Base-by-base conservation (phyloP, 495 filamentous ascomycete species). In the Penicillium canescens region DNA sequence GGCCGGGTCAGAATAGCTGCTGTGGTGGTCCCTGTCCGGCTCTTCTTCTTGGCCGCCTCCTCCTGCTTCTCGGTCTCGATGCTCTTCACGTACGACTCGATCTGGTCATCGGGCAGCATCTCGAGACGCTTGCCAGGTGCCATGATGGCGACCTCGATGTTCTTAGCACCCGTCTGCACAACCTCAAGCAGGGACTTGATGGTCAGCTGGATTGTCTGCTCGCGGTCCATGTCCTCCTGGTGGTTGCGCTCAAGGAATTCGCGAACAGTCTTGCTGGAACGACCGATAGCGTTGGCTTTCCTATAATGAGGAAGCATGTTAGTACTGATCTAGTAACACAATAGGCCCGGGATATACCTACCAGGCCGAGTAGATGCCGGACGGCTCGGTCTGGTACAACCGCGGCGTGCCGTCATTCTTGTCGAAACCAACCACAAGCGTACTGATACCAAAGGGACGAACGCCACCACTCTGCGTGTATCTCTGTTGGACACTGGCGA, bases 51-150 rank as follows among this genome's bases (percentile, higher is more conserved):
- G 31, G 89, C 89, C 10, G 92, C 93, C 77, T 98, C 94, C 76
- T 96, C 94, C 68, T 96, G 92, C 82, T 98, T 98, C 83, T 98
- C 94, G 56, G 90, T 87, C 79, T 98, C 95, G 62, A 98, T 98
- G 77, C 81, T 93, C 85, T 97, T 97, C 58, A 98, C 94, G 65
- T 95, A 96, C 44, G 81, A 79, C 77, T 98, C 94, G 58, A 98
- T 97, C 53, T 94, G 90, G 73, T 97, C 95, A 42, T 92, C 85
- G 8, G 90, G 88, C 56, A 98, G 81, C 90, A 97, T 93, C 82
- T 98, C 95, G 50, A 98, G 79, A 12, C 78, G 63, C 78, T 94
- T 89, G 42, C 90, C 93, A n/a, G 94, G 90, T 23, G 91, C 88
- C 94, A 98, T 97, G 69, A 98, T 88, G 28, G 94, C 94, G 60